Evolutionary conservation across 1,284 basidiomycete genomes (phyloP).

Genomic region (Rhodotorula sp.): DNA sequence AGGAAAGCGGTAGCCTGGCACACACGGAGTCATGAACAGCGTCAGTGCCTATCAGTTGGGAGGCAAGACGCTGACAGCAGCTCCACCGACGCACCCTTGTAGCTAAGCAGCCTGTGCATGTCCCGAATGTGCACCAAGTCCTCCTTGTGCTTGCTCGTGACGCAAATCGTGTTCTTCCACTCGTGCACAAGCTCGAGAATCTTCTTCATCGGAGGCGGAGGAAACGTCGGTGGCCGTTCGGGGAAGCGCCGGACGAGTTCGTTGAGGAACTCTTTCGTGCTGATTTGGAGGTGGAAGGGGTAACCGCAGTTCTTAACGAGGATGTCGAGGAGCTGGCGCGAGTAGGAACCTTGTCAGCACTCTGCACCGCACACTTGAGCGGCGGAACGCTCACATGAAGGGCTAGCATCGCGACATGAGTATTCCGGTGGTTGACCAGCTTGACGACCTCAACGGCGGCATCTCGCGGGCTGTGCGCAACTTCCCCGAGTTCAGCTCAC

Average conservation of each 20-base stretch:
- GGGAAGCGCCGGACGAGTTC: conserved; percentile 97
- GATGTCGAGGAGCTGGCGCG: conserved; percentile 72
- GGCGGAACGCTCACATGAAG: conserved; percentile 46
- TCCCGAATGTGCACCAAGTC: conserved; percentile 96
- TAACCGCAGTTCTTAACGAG: conserved; percentile 95
- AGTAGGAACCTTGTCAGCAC: background rate
- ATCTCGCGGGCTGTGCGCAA: conserved; percentile 68
- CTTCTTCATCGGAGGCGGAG: conserved; percentile 88
- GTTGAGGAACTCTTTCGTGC: conserved; percentile 99
- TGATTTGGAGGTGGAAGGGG: conserved; percentile 92
- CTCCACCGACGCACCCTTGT: conserved; percentile 66
- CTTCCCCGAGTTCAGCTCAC: background rate
- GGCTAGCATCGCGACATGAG: conserved; percentile 80
- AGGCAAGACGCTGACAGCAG: background rate
- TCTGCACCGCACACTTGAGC: background rate
- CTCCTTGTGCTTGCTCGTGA: conserved; percentile 87
- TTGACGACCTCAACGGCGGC: conserved; percentile 79
- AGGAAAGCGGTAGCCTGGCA: conserved; percentile 77
- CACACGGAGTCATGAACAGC: too few relatives aligned
- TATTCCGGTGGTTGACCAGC: conserved; percentile 82
- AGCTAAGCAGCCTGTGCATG: conserved; percentile 92
- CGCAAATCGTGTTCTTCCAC: conserved; percentile 94
- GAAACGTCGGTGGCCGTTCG: conserved; percentile 92
- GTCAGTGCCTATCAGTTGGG: background rate
- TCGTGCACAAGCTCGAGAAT: conserved; percentile 90